Evolutionary conservation across 1,284 basidiomycete species (phyloP), one percentile per base, ranked within the genome.

Genomic region (Cryptococcus neoformans): DNA sequence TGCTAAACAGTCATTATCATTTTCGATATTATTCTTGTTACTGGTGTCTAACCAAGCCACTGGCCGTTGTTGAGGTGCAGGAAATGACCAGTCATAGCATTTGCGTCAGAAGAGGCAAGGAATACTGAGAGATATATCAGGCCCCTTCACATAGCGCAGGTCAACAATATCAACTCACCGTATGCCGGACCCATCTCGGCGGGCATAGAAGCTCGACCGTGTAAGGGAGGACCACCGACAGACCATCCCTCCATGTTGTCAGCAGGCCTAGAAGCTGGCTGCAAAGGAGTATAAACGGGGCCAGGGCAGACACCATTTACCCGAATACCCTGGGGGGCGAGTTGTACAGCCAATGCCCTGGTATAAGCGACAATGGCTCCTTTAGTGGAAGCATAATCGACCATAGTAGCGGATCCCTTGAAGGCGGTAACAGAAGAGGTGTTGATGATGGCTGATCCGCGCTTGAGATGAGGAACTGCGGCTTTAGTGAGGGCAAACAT

Each of bases 381-480:
- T 72, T 87, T 86, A 5, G 85, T 85, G 2, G 80, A 65, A 10
- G 79, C 79, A 69, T 83, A 86, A 72, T 87, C 84, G 42, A 84
- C 75, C 79, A 79, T 79, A 49, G 57, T 64, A 17, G 65, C 69
- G n/a, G 74, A 70, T 59, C 78, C 79, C 59, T 81, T 81, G 75
- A 84, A 85, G 3, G 84, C 83, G 0, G 83, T 84, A 35, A 87
- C 84, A 9, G 81, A 83, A 6, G 83, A 80, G 7, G 83, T 83
- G 72, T 85, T 85, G 78, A 87, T 84, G 70, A 87, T 86, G 37
- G 78, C 78, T 2, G 80, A 76, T 2, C 85, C 85, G 40, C 83
- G 80, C 62, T 83, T 82, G 75, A 87, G 80, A 74, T 86, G 81
- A 14, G 85, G 84, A 7, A 84, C 65, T 5, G 84, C 82, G 56